Base-by-base conservation (phyloP, 2,329 filamentous ascomycete species). In the Fusarium mundagurra region DNA sequence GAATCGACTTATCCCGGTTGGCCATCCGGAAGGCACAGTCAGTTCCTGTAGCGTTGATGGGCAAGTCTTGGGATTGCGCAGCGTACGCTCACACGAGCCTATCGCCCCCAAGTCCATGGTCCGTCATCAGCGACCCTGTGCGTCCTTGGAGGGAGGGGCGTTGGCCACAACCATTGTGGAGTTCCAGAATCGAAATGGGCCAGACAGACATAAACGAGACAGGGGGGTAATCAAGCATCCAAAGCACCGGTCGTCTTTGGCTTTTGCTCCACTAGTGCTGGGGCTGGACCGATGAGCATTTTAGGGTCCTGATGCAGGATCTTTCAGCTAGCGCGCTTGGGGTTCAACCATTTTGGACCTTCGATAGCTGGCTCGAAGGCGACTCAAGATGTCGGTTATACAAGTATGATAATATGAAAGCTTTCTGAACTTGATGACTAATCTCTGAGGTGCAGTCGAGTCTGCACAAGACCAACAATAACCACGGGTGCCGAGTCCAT, bases 1-100 rank as follows among this genome's bases (percentile, higher is more conserved):
- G 67, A 78, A 77, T 78, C 71, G 73, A 77, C 67, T 67, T 57
- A 64, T 67, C 68, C 66, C 68, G 71, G 66, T 73, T 74, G 66
- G 50, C 50, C 43, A 73, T 76, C 72, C 67, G 53, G 65, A 71
- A 58, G 75, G 69, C 64, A 75, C 72, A 73, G 69, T 44, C 51
- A 69, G 64, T 69, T 62, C 51, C 48, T 45, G 71, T 65, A 64
- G 64, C 54, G 72, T 62, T 58, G 68, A 61, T 24, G 62, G 69
- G 62, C 64, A 54, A 78, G 64, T 77, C 69, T 58, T 62, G 48
- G 70, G 75, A 47, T 71, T 72, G 71, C 75, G 43, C 60, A 70
- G 65, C 34, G 27, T 31, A 18, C 36, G 51, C 39, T 34, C 59
- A 69, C 62, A 61, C 71, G 50, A 68, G 69, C 39, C 63, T 55